Conservation (phyloP, 352 stramenopile genomes). For the Globisporangium heterothallicum region DNA sequence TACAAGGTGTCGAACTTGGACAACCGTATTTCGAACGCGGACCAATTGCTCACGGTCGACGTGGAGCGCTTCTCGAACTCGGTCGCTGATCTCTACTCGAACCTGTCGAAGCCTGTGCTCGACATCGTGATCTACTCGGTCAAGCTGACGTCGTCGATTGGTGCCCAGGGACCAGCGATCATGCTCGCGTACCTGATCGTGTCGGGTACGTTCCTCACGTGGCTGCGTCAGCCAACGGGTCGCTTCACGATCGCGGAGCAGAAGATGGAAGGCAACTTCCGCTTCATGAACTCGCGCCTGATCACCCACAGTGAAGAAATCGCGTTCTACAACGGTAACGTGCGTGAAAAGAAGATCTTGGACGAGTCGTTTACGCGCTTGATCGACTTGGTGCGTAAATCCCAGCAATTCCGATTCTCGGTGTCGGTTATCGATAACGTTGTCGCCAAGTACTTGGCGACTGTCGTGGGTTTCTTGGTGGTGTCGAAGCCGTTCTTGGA, state of each 20-base stretch:
- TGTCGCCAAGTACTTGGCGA: slow-evolving; percentile 86
- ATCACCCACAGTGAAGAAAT: slow-evolving; percentile 89
- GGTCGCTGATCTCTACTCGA: slow-evolving; percentile 85
- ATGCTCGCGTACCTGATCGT: slow-evolving; percentile 65
- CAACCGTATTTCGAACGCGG: slow-evolving; percentile 82
- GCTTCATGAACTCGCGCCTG: slow-evolving; percentile 84
- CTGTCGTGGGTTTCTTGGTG: slow-evolving; percentile 74
- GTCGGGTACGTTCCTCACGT: slow-evolving; percentile 69
- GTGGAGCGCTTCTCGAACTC: slow-evolving; percentile 81
- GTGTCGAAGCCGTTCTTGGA: slow-evolving; percentile 74
- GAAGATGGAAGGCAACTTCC: slow-evolving; percentile 80
- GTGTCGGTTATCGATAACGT: slow-evolving; percentile 82
- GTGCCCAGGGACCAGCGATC: slow-evolving; percentile 58
- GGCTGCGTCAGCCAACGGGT: slow-evolving; percentile 62
- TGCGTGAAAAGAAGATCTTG: slow-evolving; percentile 73
- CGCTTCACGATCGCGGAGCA: slow-evolving; percentile 80
- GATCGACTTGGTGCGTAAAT: slow-evolving; percentile 59
- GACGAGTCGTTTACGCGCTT: slow-evolving; percentile 64
- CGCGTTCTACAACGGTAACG: slow-evolving; percentile 89
- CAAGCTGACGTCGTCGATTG: slow-evolving; percentile 67
- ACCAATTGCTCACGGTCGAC: slow-evolving; percentile 84
- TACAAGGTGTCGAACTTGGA: slow-evolving; percentile 90
- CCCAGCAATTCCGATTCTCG: slow-evolving; percentile 83
- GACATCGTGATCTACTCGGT: slow-evolving; percentile 78
- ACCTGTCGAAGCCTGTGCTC: slow-evolving; percentile 82